Conservation (phyloP, 78 protist species). For the Dictyostelium intermedium region DNA sequence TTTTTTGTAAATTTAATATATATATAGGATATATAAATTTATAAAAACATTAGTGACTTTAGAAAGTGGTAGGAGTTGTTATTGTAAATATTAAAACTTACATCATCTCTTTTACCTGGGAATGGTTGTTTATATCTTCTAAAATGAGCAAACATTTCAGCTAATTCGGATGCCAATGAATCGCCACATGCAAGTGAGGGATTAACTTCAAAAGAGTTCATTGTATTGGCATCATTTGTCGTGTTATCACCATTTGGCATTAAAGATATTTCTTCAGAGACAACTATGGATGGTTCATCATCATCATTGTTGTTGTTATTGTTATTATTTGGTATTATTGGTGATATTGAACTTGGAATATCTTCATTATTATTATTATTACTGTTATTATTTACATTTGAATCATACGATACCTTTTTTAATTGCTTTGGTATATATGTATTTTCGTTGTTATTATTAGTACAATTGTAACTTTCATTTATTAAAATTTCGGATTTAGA, state of each 20-base stretch:
- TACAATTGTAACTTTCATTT: slow-evolving; percentile 26
- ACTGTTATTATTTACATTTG: not conserved
- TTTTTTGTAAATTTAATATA: too few species aligned
- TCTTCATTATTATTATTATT: not conserved
- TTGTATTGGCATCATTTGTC: not conserved
- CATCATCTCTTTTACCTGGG: slow-evolving; percentile 54
- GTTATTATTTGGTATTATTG: not conserved
- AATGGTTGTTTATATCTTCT: slow-evolving; percentile 50
- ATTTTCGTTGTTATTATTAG: not conserved
- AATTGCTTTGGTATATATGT: not conserved
- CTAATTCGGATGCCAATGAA: slow-evolving; percentile 3
- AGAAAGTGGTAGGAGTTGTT: not conserved
- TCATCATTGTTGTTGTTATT: not conserved
- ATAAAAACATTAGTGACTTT: not conserved
- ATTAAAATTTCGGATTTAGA: slow-evolving; percentile 15
- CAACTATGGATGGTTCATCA: slow-evolving; percentile 11
- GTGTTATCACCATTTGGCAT: not conserved
- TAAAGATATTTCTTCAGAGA: not conserved
- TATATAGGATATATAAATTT: too few species aligned
- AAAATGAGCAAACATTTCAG: slow-evolving; percentile 50
- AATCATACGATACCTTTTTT: not conserved
- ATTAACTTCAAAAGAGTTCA: not conserved
- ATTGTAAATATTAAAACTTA: not conserved
- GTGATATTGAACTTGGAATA: slow-evolving; percentile 6
- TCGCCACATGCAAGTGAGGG: slow-evolving; percentile 1